A percentile compares a stretch with the other conserved stretches of the same genome.
phyloP scores from a whole-genome alignment of 73 alveolate species.

The Breviolum minutum region DNA sequence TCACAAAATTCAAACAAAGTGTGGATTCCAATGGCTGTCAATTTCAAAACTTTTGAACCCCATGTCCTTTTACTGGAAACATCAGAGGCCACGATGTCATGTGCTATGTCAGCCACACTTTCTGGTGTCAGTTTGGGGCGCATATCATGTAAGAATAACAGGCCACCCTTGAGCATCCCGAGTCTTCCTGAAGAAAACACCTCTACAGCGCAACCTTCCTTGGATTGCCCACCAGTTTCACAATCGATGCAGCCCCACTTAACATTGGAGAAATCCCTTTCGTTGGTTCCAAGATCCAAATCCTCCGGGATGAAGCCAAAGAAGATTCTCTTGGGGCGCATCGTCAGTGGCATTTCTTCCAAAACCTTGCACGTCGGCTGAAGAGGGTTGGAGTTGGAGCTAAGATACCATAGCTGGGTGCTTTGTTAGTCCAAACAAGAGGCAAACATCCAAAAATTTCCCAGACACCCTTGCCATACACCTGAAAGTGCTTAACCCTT shows the following conservation, averaged over 20 bases:
- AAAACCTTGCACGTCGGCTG: background rate
- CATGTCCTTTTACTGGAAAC: too few species aligned
- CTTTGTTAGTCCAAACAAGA: too few species aligned
- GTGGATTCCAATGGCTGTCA: too few species aligned
- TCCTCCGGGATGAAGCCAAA: background rate
- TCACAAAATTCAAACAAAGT: too few species aligned
- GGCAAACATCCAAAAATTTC: too few species aligned
- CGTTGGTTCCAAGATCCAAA: background rate
- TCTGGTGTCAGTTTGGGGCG: background rate
- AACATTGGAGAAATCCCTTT: background rate
- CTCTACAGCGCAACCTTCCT: background rate
- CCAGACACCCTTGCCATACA: too few species aligned
- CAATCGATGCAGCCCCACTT: background rate
- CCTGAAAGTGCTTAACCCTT: too few species aligned
- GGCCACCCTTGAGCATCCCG: background rate
- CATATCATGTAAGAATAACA: background rate
- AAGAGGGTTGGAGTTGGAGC: background rate
- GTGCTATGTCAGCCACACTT: too few species aligned
- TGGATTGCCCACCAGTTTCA: background rate
- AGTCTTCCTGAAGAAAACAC: background rate
- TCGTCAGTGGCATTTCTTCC: background rate
- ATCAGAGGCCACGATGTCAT: too few species aligned
- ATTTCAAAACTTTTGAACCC: too few species aligned
- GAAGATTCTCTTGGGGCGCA: background rate
- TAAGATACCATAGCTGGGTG: too few species aligned